Conservation (phyloP, 2,329 filamentous ascomycete genomes). For the Juglanconis juglandina region DNA sequence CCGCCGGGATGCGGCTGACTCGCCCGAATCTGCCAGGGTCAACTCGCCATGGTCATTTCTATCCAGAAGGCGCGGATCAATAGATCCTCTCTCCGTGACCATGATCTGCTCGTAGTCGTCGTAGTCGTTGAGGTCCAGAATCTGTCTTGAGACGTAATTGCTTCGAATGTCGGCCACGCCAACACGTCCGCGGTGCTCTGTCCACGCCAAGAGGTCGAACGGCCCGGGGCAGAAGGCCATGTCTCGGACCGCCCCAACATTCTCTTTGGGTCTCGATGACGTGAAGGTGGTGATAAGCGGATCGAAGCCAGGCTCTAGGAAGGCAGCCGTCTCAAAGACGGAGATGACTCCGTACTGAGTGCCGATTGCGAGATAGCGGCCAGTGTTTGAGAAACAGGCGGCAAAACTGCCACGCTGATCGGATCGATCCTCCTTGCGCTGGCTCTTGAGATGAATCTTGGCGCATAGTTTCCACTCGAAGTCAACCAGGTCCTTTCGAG, state of each 20-base stretch:
- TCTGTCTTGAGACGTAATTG: slow-evolving; percentile 65
- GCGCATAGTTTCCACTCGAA: slow-evolving; percentile 51
- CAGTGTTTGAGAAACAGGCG: slow-evolving; percentile 71
- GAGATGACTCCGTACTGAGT: slow-evolving; percentile 80
- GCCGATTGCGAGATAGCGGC: slow-evolving; percentile 69
- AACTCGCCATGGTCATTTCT: slow-evolving; percentile 41
- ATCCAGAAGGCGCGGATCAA: slow-evolving; percentile 52
- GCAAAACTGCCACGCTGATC: slow-evolving; percentile 70
- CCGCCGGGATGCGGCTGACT: slow-evolving; percentile 27
- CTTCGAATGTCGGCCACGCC: slow-evolving; percentile 71
- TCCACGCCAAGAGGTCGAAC: slow-evolving; percentile 89
- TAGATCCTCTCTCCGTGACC: slow-evolving; percentile 53
- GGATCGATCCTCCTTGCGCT: slow-evolving; percentile 50
- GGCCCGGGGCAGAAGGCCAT: slow-evolving; percentile 91
- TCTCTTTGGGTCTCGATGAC: slow-evolving; percentile 69
- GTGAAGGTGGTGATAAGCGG: slow-evolving; percentile 72
- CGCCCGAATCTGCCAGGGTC: slow-evolving; percentile 23
- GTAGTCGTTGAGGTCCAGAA: slow-evolving; percentile 60
- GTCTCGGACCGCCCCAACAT: slow-evolving; percentile 76
- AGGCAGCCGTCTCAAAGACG: slow-evolving; percentile 59
- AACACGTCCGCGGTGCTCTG: slow-evolving; percentile 77
- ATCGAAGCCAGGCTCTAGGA: slow-evolving; percentile 45
- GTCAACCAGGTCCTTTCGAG: slow-evolving; percentile 24
- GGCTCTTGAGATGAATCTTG: slow-evolving; percentile 56
- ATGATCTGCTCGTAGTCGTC: slow-evolving; percentile 54